Percentiles rank a stretch among this genome's conserved stretches.
These are phyloP conservation scores for Asterochloris sp. DNA, from an alignment of 139 green algal genomes.

Conservation along the genomic window DNA sequence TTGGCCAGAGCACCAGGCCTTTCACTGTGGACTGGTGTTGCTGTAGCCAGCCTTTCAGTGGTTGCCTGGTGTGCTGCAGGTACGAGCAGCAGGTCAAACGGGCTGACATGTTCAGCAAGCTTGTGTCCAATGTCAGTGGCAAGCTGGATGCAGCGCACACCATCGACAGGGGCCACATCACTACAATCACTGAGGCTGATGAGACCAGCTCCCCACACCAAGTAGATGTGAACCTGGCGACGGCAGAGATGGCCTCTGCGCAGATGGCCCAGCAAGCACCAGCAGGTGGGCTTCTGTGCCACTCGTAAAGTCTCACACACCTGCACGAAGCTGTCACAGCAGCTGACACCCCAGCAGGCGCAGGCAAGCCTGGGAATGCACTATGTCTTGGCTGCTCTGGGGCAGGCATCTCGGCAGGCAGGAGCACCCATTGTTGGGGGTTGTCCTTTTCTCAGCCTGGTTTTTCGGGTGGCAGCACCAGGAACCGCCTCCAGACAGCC, in stretches of 20 bases:
- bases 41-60: background rate
- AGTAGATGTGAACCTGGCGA: background rate
- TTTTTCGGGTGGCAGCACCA: background rate
- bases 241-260: background rate
- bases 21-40: background rate
- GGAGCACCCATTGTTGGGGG: background rate
- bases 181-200: conserved; percentile 9
- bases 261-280: background rate
- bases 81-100: background rate
- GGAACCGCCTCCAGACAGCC: background rate
- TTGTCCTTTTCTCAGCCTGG: background rate
- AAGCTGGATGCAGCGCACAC: background rate
- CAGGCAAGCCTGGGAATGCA: background rate
- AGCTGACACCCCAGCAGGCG: background rate
- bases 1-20: background rate
- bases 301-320: background rate
- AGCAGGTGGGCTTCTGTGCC: background rate
- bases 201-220: background rate
- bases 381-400: background rate
- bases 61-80: background rate
- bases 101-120: background rate
- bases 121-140: background rate
- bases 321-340: background rate
- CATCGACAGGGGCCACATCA: conserved; percentile 9
- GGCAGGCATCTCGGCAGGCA: background rate